Conservation (phyloP, 345 rosid species). For the Microcos paniculata region DNA sequence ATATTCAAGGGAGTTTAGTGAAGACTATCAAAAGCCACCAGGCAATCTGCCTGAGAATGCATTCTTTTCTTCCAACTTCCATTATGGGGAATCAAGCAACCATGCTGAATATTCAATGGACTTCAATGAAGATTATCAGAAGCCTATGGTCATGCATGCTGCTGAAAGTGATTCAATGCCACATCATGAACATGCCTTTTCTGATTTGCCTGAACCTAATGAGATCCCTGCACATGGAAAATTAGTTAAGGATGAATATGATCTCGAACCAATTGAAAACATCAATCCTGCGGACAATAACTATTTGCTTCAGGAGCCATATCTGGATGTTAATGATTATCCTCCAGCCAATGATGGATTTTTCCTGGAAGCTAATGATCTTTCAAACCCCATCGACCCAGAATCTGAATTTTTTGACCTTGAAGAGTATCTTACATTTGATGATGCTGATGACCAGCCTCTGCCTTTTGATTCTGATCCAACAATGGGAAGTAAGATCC, state of each 20-base stretch:
- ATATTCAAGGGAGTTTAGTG: constrained; percentile 33
- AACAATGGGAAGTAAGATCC: constrained; percentile 32
- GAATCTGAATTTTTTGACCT: constrained; percentile 45
- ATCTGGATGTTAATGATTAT: constrained; percentile 40
- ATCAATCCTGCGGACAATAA: constrained; percentile 27
- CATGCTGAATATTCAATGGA: constrained; percentile 37
- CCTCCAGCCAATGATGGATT: constrained; percentile 45
- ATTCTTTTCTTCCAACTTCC: constrained; percentile 40
- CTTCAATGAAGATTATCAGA: constrained; percentile 45
- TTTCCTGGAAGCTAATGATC: constrained; percentile 71
- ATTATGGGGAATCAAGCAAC: constrained; percentile 59
- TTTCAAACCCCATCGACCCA: constrained; percentile 40
- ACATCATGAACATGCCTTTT: constrained; percentile 35
- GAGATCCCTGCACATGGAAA: constrained; percentile 31
- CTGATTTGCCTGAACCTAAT: constrained; percentile 39
- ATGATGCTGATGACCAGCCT: constrained; percentile 54
- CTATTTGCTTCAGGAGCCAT: constrained; percentile 45
- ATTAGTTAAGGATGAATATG: constrained; percentile 44
- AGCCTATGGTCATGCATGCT: constrained; percentile 38
- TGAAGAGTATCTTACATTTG: constrained; percentile 73
- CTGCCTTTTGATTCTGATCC: constrained; percentile 59
- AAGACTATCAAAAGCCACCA: constrained; percentile 49
- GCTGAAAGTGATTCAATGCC: constrained; percentile 24
- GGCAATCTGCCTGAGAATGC: constrained; percentile 38
- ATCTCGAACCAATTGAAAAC: constrained; percentile 35